Conservation (phyloP, 805 yeast species). For the Yamadazyma nakazawae region DNA sequence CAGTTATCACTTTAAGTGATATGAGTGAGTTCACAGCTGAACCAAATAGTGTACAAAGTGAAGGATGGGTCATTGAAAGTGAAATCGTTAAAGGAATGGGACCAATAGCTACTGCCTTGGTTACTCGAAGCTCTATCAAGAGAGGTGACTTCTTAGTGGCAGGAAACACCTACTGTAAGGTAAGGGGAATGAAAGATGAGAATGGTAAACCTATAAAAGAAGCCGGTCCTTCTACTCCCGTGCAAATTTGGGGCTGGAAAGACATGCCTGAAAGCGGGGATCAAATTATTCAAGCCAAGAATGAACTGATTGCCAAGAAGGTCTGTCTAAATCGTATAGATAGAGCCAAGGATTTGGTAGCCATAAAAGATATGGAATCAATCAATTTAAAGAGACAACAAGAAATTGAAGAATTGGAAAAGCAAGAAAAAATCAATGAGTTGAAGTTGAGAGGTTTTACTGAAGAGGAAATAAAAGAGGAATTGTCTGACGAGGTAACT, state of each 20-base stretch:
- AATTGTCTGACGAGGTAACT: slow-evolving; percentile 19
- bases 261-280: slow-evolving; percentile 91
- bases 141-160: slow-evolving; percentile 76
- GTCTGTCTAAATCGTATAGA: slow-evolving; percentile 64
- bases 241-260: slow-evolving; percentile 92
- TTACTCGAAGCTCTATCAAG: slow-evolving; percentile 72
- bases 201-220: slow-evolving; percentile 54
- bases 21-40: slow-evolving; percentile 73
- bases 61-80: slow-evolving; percentile 91
- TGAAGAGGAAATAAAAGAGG: slow-evolving; percentile 38
- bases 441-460: slow-evolving; percentile 61
- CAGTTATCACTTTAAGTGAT: slow-evolving; percentile 81
- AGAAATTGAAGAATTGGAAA: slow-evolving; percentile 49
- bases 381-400: slow-evolving; percentile 67
- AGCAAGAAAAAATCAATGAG: slow-evolving; percentile 53
- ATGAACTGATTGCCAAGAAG: slow-evolving; percentile 71
- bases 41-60: slow-evolving; percentile 47
- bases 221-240: slow-evolving; percentile 88
- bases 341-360: slow-evolving; percentile 50
- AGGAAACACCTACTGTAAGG: slow-evolving; percentile 83
- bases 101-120: slow-evolving; percentile 77
- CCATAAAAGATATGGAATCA: slow-evolving; percentile 61
- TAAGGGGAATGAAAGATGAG: slow-evolving; percentile 74
- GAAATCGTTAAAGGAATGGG: slow-evolving; percentile 81
- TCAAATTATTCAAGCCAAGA: slow-evolving; percentile 68